These are phyloP conservation scores for Tetratostichococcus sp. DNA, from an alignment of 139 green algal species.

Conservation along the genomic window DNA sequence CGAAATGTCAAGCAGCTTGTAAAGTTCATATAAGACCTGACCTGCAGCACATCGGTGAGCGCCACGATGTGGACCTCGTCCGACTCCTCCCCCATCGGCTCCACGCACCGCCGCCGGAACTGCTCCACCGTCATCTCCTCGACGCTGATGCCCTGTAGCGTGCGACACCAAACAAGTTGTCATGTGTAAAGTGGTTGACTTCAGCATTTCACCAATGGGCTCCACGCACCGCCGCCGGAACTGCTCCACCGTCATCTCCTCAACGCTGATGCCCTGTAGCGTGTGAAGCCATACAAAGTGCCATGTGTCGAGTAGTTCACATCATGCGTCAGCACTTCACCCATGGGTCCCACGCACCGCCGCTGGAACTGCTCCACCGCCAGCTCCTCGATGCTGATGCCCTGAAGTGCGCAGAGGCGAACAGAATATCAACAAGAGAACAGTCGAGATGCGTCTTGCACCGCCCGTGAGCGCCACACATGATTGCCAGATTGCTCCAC, in stretches of 20 bases:
- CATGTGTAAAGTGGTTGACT: too few relatives aligned
- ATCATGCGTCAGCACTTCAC: slow-evolving; percentile 56
- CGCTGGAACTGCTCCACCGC: slow-evolving; percentile 36
- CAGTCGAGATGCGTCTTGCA: slow-evolving; percentile 27
- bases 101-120: slow-evolving; percentile 26
- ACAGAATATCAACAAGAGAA: too few relatives aligned
- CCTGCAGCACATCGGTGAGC: slow-evolving; percentile 79
- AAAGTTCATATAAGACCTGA: slow-evolving; percentile 11
- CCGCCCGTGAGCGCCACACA: slow-evolving; percentile 77
- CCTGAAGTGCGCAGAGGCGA: slow-evolving; percentile 25
- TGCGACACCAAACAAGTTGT: too few relatives aligned
- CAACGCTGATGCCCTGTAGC: slow-evolving; percentile 66
- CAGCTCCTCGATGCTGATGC: slow-evolving; percentile 61
- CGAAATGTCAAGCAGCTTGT: too few relatives aligned
- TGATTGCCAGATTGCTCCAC: slow-evolving; percentile 32
- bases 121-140: slow-evolving; percentile 46
- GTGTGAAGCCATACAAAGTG: too few relatives aligned
- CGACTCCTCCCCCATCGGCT: slow-evolving; percentile 89
- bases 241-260: slow-evolving; percentile 42
- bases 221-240: slow-evolving; percentile 32
- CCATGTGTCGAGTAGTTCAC: too few relatives aligned
- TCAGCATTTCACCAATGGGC: slow-evolving; percentile 79
- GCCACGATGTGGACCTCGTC: slow-evolving; percentile 94
- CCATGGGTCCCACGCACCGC: slow-evolving; percentile 70
- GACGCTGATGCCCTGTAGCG: slow-evolving; percentile 64